These are phyloP conservation scores for Aspergillus incahuasiensis DNA, from an alignment of 495 filamentous ascomycete genomes.

Conservation along the genomic window DNA sequence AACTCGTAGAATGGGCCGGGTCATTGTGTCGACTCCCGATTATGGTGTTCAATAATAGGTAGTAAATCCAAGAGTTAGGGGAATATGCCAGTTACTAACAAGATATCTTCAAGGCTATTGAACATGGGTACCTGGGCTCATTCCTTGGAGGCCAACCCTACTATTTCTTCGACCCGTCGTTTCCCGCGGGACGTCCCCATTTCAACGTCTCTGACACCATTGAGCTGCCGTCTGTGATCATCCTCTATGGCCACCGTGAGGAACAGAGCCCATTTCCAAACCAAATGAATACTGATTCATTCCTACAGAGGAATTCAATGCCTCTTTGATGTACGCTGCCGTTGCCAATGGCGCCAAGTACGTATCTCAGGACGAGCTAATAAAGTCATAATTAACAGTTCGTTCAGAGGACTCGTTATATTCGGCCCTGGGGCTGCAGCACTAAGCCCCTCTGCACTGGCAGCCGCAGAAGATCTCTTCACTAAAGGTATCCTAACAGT, in stretches of 20 bases:
- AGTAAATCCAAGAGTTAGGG: too few species aligned
- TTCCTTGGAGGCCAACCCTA: conserved; percentile 6
- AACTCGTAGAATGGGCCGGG: too few species aligned
- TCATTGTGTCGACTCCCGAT: too few species aligned
- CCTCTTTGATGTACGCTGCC: neutral
- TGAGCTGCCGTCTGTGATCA: neutral
- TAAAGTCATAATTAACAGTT: neutral
- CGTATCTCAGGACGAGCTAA: neutral
- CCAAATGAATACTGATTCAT: too few species aligned
- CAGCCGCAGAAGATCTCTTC: neutral
- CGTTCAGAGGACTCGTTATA: neutral
- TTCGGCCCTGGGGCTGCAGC: neutral
- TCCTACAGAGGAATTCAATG: neutral
- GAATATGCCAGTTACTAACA: too few species aligned
- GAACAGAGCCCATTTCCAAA: neutral
- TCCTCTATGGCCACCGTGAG: conserved; percentile 5
- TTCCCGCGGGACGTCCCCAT: neutral
- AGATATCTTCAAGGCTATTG: neutral
- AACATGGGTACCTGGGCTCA: neutral
- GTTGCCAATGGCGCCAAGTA: conserved; percentile 5
- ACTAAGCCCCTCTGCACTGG: neutral
- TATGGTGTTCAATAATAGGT: too few species aligned
- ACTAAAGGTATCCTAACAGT: neutral
- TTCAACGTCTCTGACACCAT: neutral
- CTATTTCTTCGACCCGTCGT: neutral